Conservation (phyloP, 495 filamentous ascomycete genomes). For the Darksidea phi region DNA sequence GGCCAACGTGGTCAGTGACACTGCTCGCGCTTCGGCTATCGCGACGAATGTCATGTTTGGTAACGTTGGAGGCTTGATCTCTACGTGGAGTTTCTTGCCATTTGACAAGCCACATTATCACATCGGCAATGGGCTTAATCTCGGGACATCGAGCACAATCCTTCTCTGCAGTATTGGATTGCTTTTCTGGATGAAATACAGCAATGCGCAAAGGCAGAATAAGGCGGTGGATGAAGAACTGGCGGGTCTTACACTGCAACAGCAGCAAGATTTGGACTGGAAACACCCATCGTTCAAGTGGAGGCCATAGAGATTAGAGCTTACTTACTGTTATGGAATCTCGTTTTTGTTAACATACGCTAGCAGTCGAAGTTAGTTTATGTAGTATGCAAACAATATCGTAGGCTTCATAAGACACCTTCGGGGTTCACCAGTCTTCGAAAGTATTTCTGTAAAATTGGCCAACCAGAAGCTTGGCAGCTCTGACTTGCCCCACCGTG, state of each 20-base stretch:
- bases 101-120: conserved; percentile 66
- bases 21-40: conserved; percentile 63
- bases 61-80: conserved; percentile 68
- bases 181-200: conserved; percentile 61
- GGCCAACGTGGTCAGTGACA: conserved; percentile 71
- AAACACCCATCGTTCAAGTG: conserved; percentile 65
- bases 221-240: conserved; percentile 57
- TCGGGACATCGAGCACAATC: conserved; percentile 58
- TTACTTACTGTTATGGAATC: background rate
- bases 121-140: conserved; percentile 71
- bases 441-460: too few relatives aligned
- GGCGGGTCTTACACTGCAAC: conserved; percentile 52
- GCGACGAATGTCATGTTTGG: conserved; percentile 69
- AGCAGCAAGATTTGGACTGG: conserved; percentile 71
- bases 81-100: conserved; percentile 68
- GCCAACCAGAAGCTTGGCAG: too few relatives aligned
- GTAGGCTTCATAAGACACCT: too few relatives aligned
- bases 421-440: too few relatives aligned
- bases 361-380: too few relatives aligned
- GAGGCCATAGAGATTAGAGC: conserved; percentile 31
- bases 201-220: conserved; percentile 59
- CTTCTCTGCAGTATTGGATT: conserved; percentile 51
- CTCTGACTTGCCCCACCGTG: background rate
- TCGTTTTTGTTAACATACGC: background rate
- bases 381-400: too few relatives aligned